Conservation (phyloP, 2,329 filamentous ascomycete genomes). For the Trichoderma atrobrunneum region DNA sequence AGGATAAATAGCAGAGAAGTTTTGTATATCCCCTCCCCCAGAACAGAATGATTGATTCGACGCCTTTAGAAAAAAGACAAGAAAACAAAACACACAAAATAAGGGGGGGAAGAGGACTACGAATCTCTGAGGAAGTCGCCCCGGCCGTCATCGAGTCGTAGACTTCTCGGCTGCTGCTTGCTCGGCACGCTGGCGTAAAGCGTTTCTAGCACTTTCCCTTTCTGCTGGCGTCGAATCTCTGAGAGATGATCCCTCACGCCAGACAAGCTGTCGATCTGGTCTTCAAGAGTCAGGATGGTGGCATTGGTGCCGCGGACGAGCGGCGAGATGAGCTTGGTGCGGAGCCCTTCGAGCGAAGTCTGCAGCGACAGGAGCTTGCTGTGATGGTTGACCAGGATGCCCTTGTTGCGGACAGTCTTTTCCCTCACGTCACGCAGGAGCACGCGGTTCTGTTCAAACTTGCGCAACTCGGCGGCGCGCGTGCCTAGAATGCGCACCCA, state of each 20-base stretch:
- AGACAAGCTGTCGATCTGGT: slow-evolving; percentile 80
- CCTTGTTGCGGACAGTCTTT: slow-evolving; percentile 84
- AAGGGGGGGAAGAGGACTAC: background rate
- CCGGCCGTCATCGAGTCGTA: slow-evolving; percentile 11
- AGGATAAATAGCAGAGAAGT: background rate
- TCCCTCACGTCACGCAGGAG: slow-evolving; percentile 76
- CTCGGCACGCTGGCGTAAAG: slow-evolving; percentile 57
- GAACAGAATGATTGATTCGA: background rate
- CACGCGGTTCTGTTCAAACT: slow-evolving; percentile 86
- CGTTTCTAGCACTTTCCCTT: slow-evolving; percentile 77
- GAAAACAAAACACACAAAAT: background rate
- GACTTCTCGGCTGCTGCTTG: slow-evolving; percentile 19
- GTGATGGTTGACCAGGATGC: slow-evolving; percentile 81
- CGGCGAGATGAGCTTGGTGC: slow-evolving; percentile 79
- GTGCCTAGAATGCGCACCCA: slow-evolving; percentile 84
- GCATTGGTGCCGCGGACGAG: slow-evolving; percentile 68
- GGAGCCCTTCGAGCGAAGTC: slow-evolving; percentile 78
- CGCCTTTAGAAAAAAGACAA: background rate
- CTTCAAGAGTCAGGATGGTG: slow-evolving; percentile 72
- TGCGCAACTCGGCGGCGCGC: slow-evolving; percentile 71
- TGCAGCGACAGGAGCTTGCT: slow-evolving; percentile 79
- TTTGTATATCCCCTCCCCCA: background rate
- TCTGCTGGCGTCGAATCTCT: slow-evolving; percentile 73
- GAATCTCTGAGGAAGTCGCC: slow-evolving; percentile 10
- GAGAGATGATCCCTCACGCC: slow-evolving; percentile 77